Evolutionary conservation across 495 filamentous ascomycete species (phyloP).

Genomic region (Penicillium steckii): DNA sequence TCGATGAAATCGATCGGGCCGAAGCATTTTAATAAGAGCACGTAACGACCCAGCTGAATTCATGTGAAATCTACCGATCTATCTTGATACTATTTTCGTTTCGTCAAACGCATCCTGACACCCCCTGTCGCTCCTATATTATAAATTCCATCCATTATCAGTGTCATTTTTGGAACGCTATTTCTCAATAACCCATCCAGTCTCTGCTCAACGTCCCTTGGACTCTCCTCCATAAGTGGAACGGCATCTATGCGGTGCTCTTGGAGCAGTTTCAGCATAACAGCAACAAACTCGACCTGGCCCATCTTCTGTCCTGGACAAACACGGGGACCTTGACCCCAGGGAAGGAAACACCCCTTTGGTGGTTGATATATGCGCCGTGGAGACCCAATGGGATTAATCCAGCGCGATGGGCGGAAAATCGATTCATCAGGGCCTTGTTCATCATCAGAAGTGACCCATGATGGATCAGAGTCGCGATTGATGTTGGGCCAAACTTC

Average conservation of each 20-base stretch:
- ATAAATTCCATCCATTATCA: slow-evolving; percentile 3
- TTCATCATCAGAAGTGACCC: slow-evolving; percentile 25
- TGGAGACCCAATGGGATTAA: slow-evolving; percentile 13
- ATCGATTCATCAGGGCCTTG: slow-evolving; percentile 25
- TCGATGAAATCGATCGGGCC: too few relatives aligned
- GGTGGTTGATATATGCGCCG: slow-evolving; percentile 19
- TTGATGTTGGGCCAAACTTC: slow-evolving; percentile 34
- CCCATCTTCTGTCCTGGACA: slow-evolving; percentile 53
- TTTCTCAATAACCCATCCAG: neutral
- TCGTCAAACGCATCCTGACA: neutral
- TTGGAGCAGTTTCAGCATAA: slow-evolving; percentile 30
- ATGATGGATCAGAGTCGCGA: slow-evolving; percentile 20
- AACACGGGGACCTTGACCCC: slow-evolving; percentile 45
- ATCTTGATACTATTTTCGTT: slow-evolving; percentile 15
- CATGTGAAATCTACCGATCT: too few relatives aligned
- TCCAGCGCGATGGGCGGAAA: slow-evolving; percentile 51
- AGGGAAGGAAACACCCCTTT: slow-evolving; percentile 42
- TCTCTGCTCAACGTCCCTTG: neutral
- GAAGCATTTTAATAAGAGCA: too few relatives aligned
- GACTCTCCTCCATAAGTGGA: neutral
- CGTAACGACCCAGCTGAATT: too few relatives aligned
- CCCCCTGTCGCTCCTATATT: neutral
- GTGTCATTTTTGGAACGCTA: neutral
- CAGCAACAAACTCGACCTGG: slow-evolving; percentile 53
- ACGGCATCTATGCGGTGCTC: neutral